Evolutionary conservation across 805 yeast species (phyloP), one percentile per base, ranked within the genome.

Genomic region (Candida dendrica): DNA sequence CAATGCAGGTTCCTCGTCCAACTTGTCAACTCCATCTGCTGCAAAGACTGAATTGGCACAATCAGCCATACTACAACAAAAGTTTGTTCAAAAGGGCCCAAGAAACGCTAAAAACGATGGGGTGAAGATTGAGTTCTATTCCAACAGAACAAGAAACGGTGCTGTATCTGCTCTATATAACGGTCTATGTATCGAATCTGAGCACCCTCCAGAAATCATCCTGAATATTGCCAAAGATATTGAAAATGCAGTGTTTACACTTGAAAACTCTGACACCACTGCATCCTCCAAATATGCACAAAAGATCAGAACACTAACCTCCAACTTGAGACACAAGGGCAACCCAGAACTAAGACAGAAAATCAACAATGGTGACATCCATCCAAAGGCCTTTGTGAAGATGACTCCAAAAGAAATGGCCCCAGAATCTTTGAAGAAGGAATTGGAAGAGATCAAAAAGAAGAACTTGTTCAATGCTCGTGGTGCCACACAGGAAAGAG

Each of bases 391-490:
- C 38, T 75, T 93, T 51, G 81, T 84, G 38, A 73, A 64, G 30
- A 90, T 95, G 95, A 69, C 82, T 29, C 91, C 96, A n/a, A 87
- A 83, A 57, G 98, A 93, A 51, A 74, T 93, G 80, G 98, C 98
- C 0, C 95, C 97, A 3, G 96, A 86, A 56, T 79, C 87, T 29
- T 74, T 93, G 52, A 87, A 84, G 63, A 75, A 82, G 61, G 93
- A 90, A 60, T 72, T 90, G 51, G 95, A 88, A 55, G 80, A 84
- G 55, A 74, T 93, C 52, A 88, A 86, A 56, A 82, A 85, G 60
- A 84, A 87, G 63, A 93, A 93, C 63, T 70, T 93, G 59, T 91
- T 85, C 64, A 95, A 91, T 59, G 98, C 98, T 2, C 97, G 88
- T 65, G 96, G 97, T 54, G 98, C 98, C 6, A 89, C 87, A 6